A percentile compares a stretch with the other conserved stretches of the same genome.
These are phyloP conservation scores for Cantharellus anzutake DNA, from an alignment of 768 basidiomycete species.

Conservation along the genomic window DNA sequence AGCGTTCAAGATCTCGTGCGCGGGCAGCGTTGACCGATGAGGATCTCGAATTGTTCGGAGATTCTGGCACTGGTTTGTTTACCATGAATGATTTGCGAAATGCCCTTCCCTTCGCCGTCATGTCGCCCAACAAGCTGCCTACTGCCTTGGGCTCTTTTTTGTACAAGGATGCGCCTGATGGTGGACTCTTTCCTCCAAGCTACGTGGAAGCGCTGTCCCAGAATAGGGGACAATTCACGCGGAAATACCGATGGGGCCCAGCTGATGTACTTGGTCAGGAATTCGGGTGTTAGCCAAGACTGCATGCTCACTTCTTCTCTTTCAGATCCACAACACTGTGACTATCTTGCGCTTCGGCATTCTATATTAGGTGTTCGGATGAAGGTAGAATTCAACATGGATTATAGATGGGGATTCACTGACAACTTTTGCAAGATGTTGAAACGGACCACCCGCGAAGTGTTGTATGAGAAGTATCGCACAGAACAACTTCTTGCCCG, in stretches of 20 bases:
- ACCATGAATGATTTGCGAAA: slow-evolving; percentile 27
- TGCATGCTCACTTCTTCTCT: background rate
- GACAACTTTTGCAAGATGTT: slow-evolving; percentile 32
- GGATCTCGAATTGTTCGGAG: slow-evolving; percentile 9
- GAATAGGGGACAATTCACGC: slow-evolving; percentile 53
- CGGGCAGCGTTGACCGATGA: slow-evolving; percentile 5
- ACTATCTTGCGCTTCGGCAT: slow-evolving; percentile 70
- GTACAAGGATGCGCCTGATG: background rate
- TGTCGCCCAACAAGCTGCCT: slow-evolving; percentile 40
- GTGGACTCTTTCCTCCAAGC: background rate
- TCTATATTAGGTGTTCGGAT: slow-evolving; percentile 71
- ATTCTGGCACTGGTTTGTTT: background rate
- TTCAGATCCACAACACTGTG: slow-evolving; percentile 58
- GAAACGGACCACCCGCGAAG: slow-evolving; percentile 68
- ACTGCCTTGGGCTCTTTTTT: background rate
- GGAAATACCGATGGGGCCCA: slow-evolving; percentile 77
- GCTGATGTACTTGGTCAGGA: slow-evolving; percentile 44
- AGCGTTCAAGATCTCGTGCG: slow-evolving; percentile 41
- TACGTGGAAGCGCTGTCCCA: background rate
- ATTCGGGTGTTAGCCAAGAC: no score
- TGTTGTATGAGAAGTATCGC: slow-evolving; percentile 83
- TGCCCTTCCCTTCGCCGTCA: slow-evolving; percentile 30
- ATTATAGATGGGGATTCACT: background rate
- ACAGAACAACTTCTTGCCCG: slow-evolving; percentile 60
- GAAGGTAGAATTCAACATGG: slow-evolving; percentile 33